Conservation (phyloP, 2,329 filamentous ascomycete species). For the Parastagonospora avenae region DNA sequence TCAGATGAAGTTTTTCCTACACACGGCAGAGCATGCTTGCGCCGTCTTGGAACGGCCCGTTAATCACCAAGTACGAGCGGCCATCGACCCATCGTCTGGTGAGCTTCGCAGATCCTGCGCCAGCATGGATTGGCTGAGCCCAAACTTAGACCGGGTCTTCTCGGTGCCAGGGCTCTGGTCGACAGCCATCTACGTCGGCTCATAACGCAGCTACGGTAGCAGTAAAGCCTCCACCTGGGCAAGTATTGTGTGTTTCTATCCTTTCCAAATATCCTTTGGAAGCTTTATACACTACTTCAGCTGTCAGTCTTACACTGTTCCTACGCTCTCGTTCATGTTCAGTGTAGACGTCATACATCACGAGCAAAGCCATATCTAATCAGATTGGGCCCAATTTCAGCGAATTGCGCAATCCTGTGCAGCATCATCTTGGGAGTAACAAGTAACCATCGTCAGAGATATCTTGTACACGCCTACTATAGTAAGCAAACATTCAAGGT, state of each 20-base stretch:
- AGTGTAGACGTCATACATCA: slow-evolving; percentile 31
- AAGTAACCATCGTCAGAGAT: slow-evolving; percentile 4
- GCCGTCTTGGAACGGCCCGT: slow-evolving; percentile 26
- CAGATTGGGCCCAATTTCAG: background rate
- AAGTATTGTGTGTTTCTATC: no score
- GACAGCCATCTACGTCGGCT: slow-evolving; percentile 21
- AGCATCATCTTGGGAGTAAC: slow-evolving; percentile 5
- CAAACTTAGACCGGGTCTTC: slow-evolving; percentile 19
- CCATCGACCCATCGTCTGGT: slow-evolving; percentile 37
- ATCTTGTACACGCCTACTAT: background rate
- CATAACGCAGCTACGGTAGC: slow-evolving; percentile 11
- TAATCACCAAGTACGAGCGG: slow-evolving; percentile 20
- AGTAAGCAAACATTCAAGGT: slow-evolving; percentile 8
- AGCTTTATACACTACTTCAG: no score
- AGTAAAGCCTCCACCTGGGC: background rate
- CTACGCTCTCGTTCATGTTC: background rate
- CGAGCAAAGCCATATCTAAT: background rate
- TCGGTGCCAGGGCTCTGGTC: slow-evolving; percentile 21
- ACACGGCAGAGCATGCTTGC: slow-evolving; percentile 17
- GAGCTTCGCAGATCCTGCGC: slow-evolving; percentile 23
- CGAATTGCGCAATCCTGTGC: background rate
- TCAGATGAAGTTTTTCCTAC: background rate
- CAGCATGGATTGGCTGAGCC: slow-evolving; percentile 23
- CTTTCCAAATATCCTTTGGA: no score
- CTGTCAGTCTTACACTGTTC: no score